A percentile compares a stretch with the other conserved stretches of the same genome.
These are phyloP conservation scores for Candida wancherniae DNA, from an alignment of 805 yeast species.

Conservation along the genomic window DNA sequence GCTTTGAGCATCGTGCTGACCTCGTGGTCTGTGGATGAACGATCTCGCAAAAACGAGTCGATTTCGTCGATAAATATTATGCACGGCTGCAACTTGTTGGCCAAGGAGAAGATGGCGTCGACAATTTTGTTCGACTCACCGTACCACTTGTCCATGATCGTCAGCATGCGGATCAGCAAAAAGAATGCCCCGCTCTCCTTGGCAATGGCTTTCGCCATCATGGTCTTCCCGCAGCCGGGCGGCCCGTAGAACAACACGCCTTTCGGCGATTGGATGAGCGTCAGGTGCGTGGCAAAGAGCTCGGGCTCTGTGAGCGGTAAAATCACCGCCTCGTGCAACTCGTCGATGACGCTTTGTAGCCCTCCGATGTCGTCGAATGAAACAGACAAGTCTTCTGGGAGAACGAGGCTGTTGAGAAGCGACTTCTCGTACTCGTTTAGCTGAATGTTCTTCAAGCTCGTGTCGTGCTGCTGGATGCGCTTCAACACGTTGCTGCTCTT, in stretches of 20 bases:
- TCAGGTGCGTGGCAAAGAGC: slow-evolving; percentile 62
- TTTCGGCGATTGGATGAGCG: slow-evolving; percentile 80
- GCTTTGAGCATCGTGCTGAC: slow-evolving; percentile 93
- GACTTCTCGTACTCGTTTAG: slow-evolving; percentile 72
- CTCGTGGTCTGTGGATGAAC: slow-evolving; percentile 84
- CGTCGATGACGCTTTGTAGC: slow-evolving; percentile 73
- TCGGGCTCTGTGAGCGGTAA: slow-evolving; percentile 78
- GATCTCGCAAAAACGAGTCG: slow-evolving; percentile 86
- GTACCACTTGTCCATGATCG: slow-evolving; percentile 95
- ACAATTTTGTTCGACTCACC: slow-evolving; percentile 94
- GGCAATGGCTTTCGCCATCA: slow-evolving; percentile 95
- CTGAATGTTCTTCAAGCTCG: slow-evolving; percentile 47
- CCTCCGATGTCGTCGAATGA: slow-evolving; percentile 88
- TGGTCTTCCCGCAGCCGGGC: slow-evolving; percentile 97
- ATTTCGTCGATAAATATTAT: slow-evolving; percentile 94
- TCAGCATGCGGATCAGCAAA: slow-evolving; percentile 86
- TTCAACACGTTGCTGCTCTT: slow-evolving; percentile 45
- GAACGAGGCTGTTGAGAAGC: slow-evolving; percentile 72
- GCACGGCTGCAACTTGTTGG: slow-evolving; percentile 87
- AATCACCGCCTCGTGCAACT: slow-evolving; percentile 80
- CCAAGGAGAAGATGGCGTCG: slow-evolving; percentile 87
- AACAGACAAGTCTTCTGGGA: slow-evolving; percentile 77
- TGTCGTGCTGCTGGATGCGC: slow-evolving; percentile 44
- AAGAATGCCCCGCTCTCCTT: slow-evolving; percentile 88
- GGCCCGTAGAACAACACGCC: slow-evolving; percentile 93